Conservation (phyloP, 495 filamentous ascomycete species). For the Daldinia grandis region DNA sequence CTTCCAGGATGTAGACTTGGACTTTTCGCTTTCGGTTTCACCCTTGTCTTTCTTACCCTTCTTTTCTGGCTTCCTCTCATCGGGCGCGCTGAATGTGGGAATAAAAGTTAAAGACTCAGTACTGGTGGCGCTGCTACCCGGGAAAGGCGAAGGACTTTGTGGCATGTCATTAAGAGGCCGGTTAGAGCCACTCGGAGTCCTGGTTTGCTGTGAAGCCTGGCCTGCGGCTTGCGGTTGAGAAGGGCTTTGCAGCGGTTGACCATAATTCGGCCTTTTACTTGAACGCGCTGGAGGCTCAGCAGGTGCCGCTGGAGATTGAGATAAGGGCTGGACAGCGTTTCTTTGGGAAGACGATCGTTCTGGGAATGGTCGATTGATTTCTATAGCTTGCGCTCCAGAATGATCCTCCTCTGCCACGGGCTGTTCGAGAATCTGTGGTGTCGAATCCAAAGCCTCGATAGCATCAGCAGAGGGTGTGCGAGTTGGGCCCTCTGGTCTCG, state of each 20-base stretch:
- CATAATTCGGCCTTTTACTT: conserved; percentile 54
- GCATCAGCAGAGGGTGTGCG: conserved; percentile 37
- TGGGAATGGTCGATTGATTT: conserved; percentile 50
- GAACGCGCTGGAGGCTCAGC: conserved; percentile 59
- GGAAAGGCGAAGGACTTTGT: conserved; percentile 69
- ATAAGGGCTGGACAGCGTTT: conserved; percentile 26
- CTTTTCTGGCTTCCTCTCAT: conserved; percentile 68
- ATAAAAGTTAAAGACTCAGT: conserved; percentile 87
- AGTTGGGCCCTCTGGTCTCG: conserved; percentile 32
- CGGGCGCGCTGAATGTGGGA: conserved; percentile 72
- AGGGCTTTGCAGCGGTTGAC: conserved; percentile 43
- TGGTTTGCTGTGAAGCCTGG: conserved; percentile 23
- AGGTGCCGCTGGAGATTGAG: conserved; percentile 37
- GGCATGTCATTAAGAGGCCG: conserved; percentile 69
- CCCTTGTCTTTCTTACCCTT: conserved; percentile 72
- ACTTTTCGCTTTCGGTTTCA: conserved; percentile 53
- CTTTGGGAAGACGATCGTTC: conserved; percentile 65
- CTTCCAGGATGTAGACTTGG: conserved; percentile 45
- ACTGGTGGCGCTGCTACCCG: conserved; percentile 70
- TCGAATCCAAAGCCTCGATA: conserved; percentile 47
- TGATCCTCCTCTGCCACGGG: conserved; percentile 61
- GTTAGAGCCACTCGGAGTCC: conserved; percentile 28
- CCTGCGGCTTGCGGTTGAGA: conserved; percentile 32
- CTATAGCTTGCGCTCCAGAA: conserved; percentile 33
- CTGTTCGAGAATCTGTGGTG: conserved; percentile 76